Evolutionary conservation across 352 stramenopile species (phyloP), one percentile per base, ranked within the genome.

Genomic region (Phytopythium helicoides): DNA sequence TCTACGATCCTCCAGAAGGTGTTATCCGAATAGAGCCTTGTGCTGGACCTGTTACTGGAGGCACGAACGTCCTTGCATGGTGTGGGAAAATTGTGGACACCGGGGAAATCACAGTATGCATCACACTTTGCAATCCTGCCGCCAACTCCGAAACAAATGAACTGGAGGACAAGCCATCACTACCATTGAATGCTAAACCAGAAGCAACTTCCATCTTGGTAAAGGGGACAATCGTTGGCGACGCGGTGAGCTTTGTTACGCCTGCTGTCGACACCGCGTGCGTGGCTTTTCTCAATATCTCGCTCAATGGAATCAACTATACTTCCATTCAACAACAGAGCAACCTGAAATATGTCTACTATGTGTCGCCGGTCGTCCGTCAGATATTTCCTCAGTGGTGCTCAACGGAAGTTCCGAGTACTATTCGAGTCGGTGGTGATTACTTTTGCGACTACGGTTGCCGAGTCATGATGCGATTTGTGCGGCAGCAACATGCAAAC

Each of bases 271-370:
- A 51, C 3, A 53, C 48, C 3, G 60, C 66, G 3, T 80, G 75
- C 15, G 56, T 71, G 0, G 80, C 75, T 1, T 68, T 75, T 26
- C 39, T 90, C 25, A 86, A 80, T 45, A 87, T 90, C 47, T 77
- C 76, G 0, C 56, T 90, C 33, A 87, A 90, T n/a, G 80, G 77
- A 0, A 90, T 90, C 38, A 81, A 87, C 57, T 89, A 87, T 55
- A 90, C 75, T 7, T 82, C 62, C 0, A 48, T 66, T 1, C 77
- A 80, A 25, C 60, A 68, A 5, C 60, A 59, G 15, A 68, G 36
- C 3, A 68, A 59, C 3, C 70, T 90, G 9, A 66, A 68, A 8
- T 90, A 69, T 51, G 76, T 59, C 28, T 90, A 88, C 46, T 90
- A 87, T 26, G 36, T 71, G 3, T 65, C 78, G 7, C 75, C 77